phyloP scores from a whole-genome alignment of 148 eudicot species.

The Suaeda aralocaspica region DNA sequence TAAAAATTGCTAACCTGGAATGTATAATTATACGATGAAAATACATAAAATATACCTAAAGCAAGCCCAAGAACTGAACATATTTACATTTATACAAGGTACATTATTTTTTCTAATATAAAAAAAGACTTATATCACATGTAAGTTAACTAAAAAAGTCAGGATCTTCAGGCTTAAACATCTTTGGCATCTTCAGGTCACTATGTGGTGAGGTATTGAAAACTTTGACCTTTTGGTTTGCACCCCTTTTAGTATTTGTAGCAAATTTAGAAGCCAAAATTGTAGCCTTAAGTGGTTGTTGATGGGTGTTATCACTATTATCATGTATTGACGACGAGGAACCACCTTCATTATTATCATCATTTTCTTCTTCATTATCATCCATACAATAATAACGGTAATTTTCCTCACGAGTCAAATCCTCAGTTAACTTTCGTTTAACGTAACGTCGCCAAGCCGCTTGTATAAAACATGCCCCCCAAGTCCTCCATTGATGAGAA shows the following conservation, averaged over 20 bases:
- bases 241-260: conserved; percentile 58
- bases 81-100: too few species aligned
- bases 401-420: conserved; percentile 42
- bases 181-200: conserved; percentile 58
- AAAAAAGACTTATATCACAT: too few species aligned
- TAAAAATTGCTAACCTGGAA: too few species aligned
- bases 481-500: conserved; percentile 89
- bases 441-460: conserved; percentile 74
- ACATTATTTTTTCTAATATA: too few species aligned
- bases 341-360: background rate
- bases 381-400: conserved; percentile 25
- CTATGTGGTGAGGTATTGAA: conserved; percentile 30
- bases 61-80: too few species aligned
- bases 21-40: too few species aligned
- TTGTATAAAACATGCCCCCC: conserved; percentile 87
- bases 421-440: conserved; percentile 58
- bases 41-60: too few species aligned
- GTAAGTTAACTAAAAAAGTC: conserved; percentile 43
- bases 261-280: conserved; percentile 73
- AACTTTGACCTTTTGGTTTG: conserved; percentile 31
- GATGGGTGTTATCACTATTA: background rate
- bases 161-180: conserved; percentile 87
- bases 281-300: conserved; percentile 49
- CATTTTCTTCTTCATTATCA: background rate
- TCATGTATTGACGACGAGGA: conserved; percentile 10